Conservation (phyloP, 129 eudicot genomes). For the Rutidosis leptorrhynchoides region DNA sequence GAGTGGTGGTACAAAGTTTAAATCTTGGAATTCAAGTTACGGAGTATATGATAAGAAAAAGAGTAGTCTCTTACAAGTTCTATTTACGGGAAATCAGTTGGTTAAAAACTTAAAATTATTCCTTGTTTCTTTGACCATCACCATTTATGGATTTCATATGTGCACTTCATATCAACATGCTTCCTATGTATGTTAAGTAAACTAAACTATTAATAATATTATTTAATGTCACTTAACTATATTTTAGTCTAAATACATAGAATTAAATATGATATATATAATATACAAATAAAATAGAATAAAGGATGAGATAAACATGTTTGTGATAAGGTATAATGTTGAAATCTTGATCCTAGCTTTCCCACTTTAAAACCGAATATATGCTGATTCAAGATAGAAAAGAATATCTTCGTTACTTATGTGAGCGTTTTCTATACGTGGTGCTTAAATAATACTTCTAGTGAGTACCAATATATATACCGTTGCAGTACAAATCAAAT, state of each 20-base stretch:
- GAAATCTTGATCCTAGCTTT: constrained; percentile 13
- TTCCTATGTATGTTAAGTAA: not conserved
- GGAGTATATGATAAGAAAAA: constrained; percentile 12
- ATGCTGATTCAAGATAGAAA: constrained; percentile 26
- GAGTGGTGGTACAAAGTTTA: constrained; percentile 28
- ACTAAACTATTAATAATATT: not conserved
- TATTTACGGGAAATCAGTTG: constrained; percentile 26
- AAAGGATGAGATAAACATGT: constrained; percentile 18
- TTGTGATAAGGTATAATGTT: constrained; percentile 22
- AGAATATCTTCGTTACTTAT: constrained; percentile 18
- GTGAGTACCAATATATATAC: too few species aligned
- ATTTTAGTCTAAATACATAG: not conserved
- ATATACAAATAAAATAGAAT: not conserved
- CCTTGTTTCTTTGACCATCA: constrained; percentile 33
- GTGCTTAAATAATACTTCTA: constrained; percentile 23
- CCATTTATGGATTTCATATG: constrained; percentile 28
- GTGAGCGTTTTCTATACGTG: constrained; percentile 16
- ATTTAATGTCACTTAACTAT: not conserved
- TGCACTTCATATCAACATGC: not conserved
- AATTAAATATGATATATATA: not conserved
- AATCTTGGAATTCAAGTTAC: constrained; percentile 32
- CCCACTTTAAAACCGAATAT: constrained; percentile 21
- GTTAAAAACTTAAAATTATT: constrained; percentile 27
- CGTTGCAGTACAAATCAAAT: not conserved
- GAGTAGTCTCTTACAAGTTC: constrained; percentile 36